phyloP scores from a whole-genome alignment of 2,329 filamentous ascomycete species.

The Dactylonectria macrodidyma region DNA sequence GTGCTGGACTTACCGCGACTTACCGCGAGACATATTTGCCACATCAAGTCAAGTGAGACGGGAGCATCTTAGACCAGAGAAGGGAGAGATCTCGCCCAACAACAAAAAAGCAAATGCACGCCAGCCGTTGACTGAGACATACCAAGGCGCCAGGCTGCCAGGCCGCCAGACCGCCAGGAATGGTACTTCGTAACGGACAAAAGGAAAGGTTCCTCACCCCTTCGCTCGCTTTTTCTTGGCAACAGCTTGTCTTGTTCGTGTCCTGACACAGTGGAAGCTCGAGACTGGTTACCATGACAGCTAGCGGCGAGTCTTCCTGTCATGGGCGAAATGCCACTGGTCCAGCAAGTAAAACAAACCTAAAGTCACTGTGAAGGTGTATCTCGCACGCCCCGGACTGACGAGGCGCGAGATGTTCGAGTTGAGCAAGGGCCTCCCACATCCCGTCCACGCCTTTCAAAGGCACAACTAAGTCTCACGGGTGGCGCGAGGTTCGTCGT shows the following conservation, averaged over 20 bases:
- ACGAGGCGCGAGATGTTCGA: slow-evolving; percentile 21
- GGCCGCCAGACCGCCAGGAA: slow-evolving; percentile 12
- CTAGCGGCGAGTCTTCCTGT: slow-evolving; percentile 32
- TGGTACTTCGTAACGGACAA: slow-evolving; percentile 29
- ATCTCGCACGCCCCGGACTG: slow-evolving; percentile 27
- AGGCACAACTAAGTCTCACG: slow-evolving; percentile 6
- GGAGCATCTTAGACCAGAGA: slow-evolving; percentile 31
- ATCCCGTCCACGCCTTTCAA: slow-evolving; percentile 16
- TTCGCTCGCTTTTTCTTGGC: slow-evolving; percentile 15
- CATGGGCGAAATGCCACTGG: slow-evolving; percentile 22
- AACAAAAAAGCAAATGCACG: slow-evolving; percentile 22
- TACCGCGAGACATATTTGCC: slow-evolving; percentile 27
- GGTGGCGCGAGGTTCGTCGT: slow-evolving; percentile 31
- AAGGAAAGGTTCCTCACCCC: slow-evolving; percentile 24
- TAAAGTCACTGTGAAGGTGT: slow-evolving; percentile 23
- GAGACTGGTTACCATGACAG: slow-evolving; percentile 26
- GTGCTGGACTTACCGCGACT: slow-evolving; percentile 18
- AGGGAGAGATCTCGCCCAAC: slow-evolving; percentile 27
- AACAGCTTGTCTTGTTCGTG: slow-evolving; percentile 23
- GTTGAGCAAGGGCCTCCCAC: slow-evolving; percentile 18
- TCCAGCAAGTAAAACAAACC: slow-evolving; percentile 28
- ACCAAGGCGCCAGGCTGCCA: neutral
- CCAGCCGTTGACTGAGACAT: slow-evolving; percentile 24
- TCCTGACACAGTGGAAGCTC: slow-evolving; percentile 26
- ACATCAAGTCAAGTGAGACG: slow-evolving; percentile 27